phyloP scores from a whole-genome alignment of 352 stramenopile genomes.

The Globisporangium recalcitrans region DNA sequence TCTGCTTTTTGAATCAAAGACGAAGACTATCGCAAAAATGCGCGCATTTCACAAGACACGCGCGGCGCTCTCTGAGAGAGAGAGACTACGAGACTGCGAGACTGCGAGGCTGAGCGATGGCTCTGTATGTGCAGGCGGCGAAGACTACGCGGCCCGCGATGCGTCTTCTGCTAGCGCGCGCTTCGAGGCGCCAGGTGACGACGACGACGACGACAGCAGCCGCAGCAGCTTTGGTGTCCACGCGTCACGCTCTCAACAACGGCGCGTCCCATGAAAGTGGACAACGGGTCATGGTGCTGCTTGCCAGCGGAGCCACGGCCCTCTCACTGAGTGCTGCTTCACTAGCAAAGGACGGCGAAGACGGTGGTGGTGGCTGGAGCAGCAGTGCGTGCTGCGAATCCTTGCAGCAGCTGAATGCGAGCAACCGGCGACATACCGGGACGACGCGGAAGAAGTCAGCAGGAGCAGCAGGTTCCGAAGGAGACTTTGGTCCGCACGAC shows the following conservation, averaged over 20 bases:
- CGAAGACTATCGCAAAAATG: too few species aligned
- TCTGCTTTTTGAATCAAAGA: neutral
- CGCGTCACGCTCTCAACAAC: neutral
- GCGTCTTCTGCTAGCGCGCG: neutral
- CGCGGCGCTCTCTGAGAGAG: neutral
- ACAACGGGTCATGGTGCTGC: neutral
- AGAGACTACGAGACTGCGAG: neutral
- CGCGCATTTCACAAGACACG: neutral
- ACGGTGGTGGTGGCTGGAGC: too few species aligned
- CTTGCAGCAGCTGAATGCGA: slow-evolving; percentile 5
- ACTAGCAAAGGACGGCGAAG: neutral
- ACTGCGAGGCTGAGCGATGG: too few species aligned
- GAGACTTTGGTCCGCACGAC: neutral
- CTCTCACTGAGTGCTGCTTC: neutral
- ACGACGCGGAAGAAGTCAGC: slow-evolving; percentile 15
- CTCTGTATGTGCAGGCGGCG: neutral
- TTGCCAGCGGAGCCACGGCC: neutral
- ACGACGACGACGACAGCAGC: neutral
- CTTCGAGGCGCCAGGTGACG: neutral
- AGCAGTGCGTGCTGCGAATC: slow-evolving; percentile 5
- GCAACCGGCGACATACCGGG: slow-evolving; percentile 9
- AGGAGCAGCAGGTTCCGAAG: neutral
- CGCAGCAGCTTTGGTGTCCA: neutral
- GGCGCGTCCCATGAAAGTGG: neutral
- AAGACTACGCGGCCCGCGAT: neutral